Conservation (phyloP, 768 basidiomycete genomes). For the Tulasnella sp. region DNA sequence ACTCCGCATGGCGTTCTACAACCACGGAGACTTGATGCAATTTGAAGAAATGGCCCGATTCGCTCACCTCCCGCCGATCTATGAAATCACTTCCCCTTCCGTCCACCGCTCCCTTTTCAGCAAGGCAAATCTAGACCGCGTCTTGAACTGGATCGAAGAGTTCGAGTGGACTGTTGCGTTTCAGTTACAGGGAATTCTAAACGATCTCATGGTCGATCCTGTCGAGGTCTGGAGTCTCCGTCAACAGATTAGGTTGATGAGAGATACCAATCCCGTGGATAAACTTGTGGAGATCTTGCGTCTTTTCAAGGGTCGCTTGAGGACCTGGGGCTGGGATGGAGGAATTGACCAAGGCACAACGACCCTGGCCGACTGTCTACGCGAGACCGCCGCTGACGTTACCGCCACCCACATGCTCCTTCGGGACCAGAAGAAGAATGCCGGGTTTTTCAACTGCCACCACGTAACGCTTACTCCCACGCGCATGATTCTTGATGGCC, state of each 20-base stretch:
- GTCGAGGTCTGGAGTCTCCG: slow-evolving; percentile 4
- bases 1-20: slow-evolving; percentile 1
- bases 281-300: slow-evolving; percentile 11
- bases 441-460: slow-evolving; percentile 46
- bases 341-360: not conserved
- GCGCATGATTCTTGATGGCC: slow-evolving; percentile 64
- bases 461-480: slow-evolving; percentile 71
- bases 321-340: not conserved
- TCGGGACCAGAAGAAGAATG: not conserved
- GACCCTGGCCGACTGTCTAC: slow-evolving; percentile 8
- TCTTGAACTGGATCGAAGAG: slow-evolving; percentile 10
- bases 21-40: not conserved
- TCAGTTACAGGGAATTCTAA: slow-evolving; percentile 4
- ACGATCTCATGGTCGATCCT: slow-evolving; percentile 3
- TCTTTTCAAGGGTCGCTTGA: slow-evolving; percentile 1
- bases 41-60: slow-evolving; percentile 7
- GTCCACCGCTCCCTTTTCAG: slow-evolving; percentile 8
- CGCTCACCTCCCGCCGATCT: not conserved
- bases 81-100: not conserved
- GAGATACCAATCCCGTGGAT: not conserved
- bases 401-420: slow-evolving; percentile 6
- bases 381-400: not conserved
- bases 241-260: not conserved
- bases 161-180: slow-evolving; percentile 13
- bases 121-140: not conserved